Conservation (phyloP, 2,329 filamentous ascomycete species). For the Chalaropsis ovoidea region DNA sequence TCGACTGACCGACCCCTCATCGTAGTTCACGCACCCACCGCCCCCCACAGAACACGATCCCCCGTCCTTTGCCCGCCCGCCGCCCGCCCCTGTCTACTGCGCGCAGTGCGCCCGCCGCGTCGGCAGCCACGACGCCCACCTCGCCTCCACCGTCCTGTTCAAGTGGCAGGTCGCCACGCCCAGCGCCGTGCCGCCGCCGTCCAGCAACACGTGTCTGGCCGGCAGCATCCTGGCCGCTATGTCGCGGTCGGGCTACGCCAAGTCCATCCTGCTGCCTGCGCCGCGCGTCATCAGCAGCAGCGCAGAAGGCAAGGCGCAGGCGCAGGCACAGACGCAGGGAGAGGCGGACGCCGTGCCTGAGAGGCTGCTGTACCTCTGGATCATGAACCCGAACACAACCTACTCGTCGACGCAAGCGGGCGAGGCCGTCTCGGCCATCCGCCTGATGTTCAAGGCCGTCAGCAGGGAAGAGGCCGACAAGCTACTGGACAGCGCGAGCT, state of each 20-base stretch:
- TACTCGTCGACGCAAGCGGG: conserved; percentile 38
- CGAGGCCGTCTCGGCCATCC: conserved; percentile 37
- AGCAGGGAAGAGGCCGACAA: conserved; percentile 37
- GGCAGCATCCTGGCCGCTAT: conserved; percentile 45
- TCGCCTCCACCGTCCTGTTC: conserved; percentile 42
- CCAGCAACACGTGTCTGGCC: conserved; percentile 42
- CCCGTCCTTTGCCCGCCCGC: conserved; percentile 13
- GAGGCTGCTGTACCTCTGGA: conserved; percentile 42
- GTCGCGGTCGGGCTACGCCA: conserved; percentile 48
- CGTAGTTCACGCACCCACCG: conserved; percentile 16
- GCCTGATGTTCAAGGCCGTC: conserved; percentile 44
- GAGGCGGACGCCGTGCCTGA: not conserved
- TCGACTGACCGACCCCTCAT: not conserved
- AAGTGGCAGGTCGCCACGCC: conserved; percentile 45
- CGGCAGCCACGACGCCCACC: conserved; percentile 40
- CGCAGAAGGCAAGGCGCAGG: not conserved
- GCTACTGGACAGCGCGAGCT: conserved; percentile 43
- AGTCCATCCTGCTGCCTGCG: conserved; percentile 42
- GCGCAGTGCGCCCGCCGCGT: conserved; percentile 38
- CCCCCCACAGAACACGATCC: not conserved
- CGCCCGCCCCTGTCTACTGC: conserved; percentile 35
- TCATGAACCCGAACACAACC: conserved; percentile 46
- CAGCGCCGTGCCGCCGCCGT: conserved; percentile 31
- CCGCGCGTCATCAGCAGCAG: conserved; percentile 16
- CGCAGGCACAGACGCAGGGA: not conserved